Conservation (phyloP, 2,329 filamentous ascomycete species). For the Trichophyton rubrum region DNA sequence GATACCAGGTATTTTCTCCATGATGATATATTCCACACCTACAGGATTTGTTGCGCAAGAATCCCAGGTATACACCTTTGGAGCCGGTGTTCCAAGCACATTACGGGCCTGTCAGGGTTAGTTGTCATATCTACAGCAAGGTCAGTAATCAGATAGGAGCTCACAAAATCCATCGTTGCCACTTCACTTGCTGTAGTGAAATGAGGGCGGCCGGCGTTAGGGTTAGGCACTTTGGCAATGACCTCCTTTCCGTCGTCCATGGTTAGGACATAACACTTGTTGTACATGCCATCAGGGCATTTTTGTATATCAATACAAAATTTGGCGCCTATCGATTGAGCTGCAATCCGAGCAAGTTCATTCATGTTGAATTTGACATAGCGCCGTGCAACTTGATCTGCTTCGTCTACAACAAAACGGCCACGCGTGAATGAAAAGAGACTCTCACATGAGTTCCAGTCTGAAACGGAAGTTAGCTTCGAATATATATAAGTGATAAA, state of each 20-base stretch:
- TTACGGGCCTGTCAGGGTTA: neutral
- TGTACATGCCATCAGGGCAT: constrained; percentile 10
- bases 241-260: constrained; percentile 10
- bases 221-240: constrained; percentile 10
- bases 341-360: constrained; percentile 22
- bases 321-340: constrained; percentile 19
- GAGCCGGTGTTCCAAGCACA: constrained; percentile 2
- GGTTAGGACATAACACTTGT: constrained; percentile 17
- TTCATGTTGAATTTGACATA: constrained; percentile 22
- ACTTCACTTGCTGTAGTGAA: constrained; percentile 25
- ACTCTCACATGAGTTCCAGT: neutral
- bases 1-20: constrained; percentile 21
- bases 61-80: constrained; percentile 8
- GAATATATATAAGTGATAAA: too few species aligned
- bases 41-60: constrained; percentile 13
- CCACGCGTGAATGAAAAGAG: constrained; percentile 9
- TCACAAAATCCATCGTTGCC: constrained; percentile 25
- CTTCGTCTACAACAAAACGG: constrained; percentile 6
- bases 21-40: constrained; percentile 17
- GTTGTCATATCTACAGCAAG: neutral
- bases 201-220: constrained; percentile 3
- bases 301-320: neutral
- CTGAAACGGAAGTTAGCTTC: neutral
- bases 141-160: neutral
- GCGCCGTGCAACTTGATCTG: constrained; percentile 4